phyloP scores from a whole-genome alignment of 169 alveolate genomes.

The Toxoplasma gondii region DNA sequence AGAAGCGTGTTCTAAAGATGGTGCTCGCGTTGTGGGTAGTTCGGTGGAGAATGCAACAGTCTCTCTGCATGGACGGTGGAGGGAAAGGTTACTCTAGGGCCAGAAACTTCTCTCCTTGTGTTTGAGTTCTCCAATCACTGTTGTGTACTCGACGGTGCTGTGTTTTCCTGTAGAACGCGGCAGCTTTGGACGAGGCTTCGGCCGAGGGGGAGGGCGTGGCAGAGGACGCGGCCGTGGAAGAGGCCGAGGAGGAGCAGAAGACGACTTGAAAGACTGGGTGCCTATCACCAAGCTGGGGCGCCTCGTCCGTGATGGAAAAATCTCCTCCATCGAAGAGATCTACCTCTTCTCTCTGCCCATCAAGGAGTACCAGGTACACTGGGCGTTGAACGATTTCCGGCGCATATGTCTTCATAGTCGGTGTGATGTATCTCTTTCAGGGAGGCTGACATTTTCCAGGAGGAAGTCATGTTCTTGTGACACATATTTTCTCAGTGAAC shows the following conservation, averaged over 20 bases:
- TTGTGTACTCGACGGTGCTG: neutral
- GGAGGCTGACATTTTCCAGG: neutral
- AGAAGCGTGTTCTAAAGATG: no score
- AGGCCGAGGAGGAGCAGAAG: slow-evolving; percentile 91
- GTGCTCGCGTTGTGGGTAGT: no score
- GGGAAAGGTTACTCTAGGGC: no score
- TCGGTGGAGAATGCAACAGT: no score
- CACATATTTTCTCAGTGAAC: no score
- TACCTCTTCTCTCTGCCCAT: slow-evolving; percentile 99
- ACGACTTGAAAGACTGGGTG: slow-evolving; percentile 97
- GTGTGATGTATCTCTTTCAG: neutral
- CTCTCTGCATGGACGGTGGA: no score
- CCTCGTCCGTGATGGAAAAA: slow-evolving; percentile 96
- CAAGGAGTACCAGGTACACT: slow-evolving; percentile 97
- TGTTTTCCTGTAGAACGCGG: slow-evolving; percentile 66
- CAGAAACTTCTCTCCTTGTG: no score
- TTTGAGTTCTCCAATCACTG: no score
- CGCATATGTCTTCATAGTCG: neutral
- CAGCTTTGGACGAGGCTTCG: slow-evolving; percentile 75
- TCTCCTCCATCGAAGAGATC: slow-evolving; percentile 97
- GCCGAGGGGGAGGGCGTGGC: slow-evolving; percentile 75
- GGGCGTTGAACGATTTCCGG: neutral
- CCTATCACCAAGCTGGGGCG: slow-evolving; percentile 99
- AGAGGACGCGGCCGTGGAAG: slow-evolving; percentile 78
- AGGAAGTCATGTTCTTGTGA: neutral